Conservation (phyloP, 169 alveolate genomes). For the Cryptosporidium baileyi region DNA sequence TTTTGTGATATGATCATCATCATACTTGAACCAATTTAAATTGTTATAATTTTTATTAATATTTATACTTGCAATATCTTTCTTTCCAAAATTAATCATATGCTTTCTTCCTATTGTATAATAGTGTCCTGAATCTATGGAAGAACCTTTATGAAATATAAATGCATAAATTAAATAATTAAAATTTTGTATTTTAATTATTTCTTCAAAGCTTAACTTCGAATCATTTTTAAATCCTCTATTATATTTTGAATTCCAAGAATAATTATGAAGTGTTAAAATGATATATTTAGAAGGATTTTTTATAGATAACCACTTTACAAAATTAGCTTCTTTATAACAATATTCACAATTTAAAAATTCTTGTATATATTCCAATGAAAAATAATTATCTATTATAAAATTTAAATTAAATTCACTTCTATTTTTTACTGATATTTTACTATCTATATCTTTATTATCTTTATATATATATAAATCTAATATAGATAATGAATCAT, state of each 20-base stretch:
- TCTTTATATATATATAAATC: neutral
- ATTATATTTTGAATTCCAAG: constrained; percentile 5
- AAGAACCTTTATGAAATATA: constrained; percentile 32
- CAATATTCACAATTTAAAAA: neutral
- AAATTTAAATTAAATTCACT: neutral
- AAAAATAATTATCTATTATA: constrained; percentile 6
- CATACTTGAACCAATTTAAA: constrained; percentile 27
- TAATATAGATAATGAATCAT: constrained; percentile 15
- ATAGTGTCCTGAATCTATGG: constrained; percentile 54
- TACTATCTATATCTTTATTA: neutral
- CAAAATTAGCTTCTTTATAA: neutral
- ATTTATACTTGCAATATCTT: neutral
- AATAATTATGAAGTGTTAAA: constrained; percentile 14
- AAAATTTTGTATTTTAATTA: neutral
- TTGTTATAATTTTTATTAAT: neutral
- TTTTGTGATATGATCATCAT: neutral
- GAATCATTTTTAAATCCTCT: neutral
- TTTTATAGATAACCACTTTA: neutral
- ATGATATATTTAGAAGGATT: constrained; percentile 30
- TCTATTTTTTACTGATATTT: neutral
- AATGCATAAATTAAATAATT: constrained; percentile 20
- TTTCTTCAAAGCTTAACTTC: neutral
- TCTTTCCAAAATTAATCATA: neutral
- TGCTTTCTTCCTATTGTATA: constrained; percentile 32
- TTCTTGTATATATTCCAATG: neutral